Evolutionary conservation across 352 stramenopile genomes (phyloP).

Genomic region (Phytophthora fragariaefolia): DNA sequence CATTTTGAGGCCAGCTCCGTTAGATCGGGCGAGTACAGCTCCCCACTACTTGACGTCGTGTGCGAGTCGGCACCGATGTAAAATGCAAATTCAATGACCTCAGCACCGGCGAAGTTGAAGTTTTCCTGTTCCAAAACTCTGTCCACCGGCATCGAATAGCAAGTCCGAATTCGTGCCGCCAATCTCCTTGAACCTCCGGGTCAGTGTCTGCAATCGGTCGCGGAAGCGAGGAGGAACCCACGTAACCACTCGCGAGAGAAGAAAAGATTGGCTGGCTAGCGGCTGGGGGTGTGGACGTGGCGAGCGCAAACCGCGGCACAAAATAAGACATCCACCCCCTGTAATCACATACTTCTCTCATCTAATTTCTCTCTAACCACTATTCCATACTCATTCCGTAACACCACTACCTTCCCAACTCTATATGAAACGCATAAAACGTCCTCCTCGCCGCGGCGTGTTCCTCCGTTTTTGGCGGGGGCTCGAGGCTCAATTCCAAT

Average conservation of each 20-base stretch:
- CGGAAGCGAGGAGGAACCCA: conserved; percentile 30
- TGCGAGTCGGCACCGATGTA: background rate
- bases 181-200: conserved; percentile 14
- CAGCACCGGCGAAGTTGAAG: conserved; percentile 16
- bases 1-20: background rate
- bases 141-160: background rate
- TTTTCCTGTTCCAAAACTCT: conserved; percentile 11
- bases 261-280: conserved; percentile 51
- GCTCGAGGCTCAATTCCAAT: conserved; percentile 35
- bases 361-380: conserved; percentile 13
- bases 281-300: conserved; percentile 42
- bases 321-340: background rate
- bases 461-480: conserved; percentile 26
- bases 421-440: conserved; percentile 20
- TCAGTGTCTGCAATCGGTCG: conserved; percentile 15
- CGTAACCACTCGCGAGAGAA: conserved; percentile 38
- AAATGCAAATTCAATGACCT: background rate
- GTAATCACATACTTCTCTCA: conserved; percentile 16
- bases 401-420: conserved; percentile 1
- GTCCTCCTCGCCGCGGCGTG: background rate
- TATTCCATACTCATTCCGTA: background rate
- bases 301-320: conserved; percentile 16
- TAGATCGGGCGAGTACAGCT: background rate
- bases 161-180: background rate
- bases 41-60: background rate